Evolutionary conservation across 1,139 yeast species (phyloP).

Genomic region (Diutina rugosa): DNA sequence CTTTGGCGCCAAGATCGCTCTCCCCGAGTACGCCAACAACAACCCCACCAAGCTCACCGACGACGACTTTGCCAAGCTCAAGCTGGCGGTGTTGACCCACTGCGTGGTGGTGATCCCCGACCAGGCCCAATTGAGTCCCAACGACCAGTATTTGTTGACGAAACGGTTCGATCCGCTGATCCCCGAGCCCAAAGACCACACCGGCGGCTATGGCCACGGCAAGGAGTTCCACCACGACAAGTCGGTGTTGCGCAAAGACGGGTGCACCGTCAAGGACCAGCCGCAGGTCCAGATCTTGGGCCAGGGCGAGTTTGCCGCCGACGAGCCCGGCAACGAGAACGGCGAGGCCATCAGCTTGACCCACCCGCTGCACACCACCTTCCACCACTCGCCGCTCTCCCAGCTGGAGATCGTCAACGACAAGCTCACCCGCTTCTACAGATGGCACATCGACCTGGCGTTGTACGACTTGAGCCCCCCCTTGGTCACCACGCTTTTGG

Average conservation of each 20-base stretch:
- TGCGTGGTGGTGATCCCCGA: conserved; percentile 64
- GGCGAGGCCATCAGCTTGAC: conserved; percentile 49
- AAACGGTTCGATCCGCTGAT: conserved; percentile 68
- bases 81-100: conserved; percentile 50
- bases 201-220: conserved; percentile 60
- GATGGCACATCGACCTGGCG: conserved; percentile 93
- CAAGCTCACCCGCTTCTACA: conserved; percentile 65
- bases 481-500: conserved; percentile 68
- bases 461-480: conserved; percentile 79
- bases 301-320: conserved; percentile 60
- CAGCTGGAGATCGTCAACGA: conserved; percentile 43
- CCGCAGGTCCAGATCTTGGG: conserved; percentile 88
- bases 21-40: conserved; percentile 52
- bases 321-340: conserved; percentile 51
- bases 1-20: conserved; percentile 53
- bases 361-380: conserved; percentile 73
- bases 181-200: conserved; percentile 28
- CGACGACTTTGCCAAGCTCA: conserved; percentile 47
- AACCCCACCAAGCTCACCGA: conserved; percentile 68
- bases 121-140: conserved; percentile 53
- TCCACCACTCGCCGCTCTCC: conserved; percentile 59
- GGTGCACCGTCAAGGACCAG: conserved; percentile 62
- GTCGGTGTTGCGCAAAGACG: conserved; percentile 70
- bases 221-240: conserved; percentile 70
- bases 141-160: conserved; percentile 63